Evolutionary conservation across 139 green algal species (phyloP).

Genomic region (Bryopsis sp.): DNA sequence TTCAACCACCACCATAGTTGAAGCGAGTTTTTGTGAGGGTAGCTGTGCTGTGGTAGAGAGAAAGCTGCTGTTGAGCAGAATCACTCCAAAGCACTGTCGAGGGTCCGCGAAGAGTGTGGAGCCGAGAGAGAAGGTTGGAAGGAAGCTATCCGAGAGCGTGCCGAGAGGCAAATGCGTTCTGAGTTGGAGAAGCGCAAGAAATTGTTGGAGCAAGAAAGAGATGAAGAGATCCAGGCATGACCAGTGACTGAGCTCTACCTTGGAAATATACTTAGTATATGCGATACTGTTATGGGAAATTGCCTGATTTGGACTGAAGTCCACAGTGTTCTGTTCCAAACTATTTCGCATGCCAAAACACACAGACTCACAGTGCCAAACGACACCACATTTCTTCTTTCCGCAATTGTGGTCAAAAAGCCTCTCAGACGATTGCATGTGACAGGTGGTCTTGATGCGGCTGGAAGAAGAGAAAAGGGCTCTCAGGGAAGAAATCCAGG

Average conservation of each 20-base stretch:
- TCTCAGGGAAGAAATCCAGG: no score
- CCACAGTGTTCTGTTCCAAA: no score
- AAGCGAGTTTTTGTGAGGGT: neutral
- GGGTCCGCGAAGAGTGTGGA: neutral
- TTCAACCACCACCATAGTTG: neutral
- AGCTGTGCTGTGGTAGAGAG: neutral
- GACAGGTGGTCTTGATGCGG: neutral
- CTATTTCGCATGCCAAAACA: no score
- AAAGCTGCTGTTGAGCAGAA: neutral
- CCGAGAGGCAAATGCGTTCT: neutral
- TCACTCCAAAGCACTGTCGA: neutral
- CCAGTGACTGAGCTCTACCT: no score
- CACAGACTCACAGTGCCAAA: no score
- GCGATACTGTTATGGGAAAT: neutral
- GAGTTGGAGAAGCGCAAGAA: neutral
- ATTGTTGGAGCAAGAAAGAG: neutral
- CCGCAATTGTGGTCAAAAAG: no score
- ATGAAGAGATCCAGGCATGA: slow-evolving; percentile 11
- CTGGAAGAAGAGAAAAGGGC: slow-evolving; percentile 6
- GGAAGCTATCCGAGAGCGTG: neutral
- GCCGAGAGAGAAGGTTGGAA: neutral
- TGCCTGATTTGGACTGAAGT: no score
- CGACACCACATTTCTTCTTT: no score
- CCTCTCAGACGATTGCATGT: no score
- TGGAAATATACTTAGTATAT: neutral